Evolutionary conservation across 176 grass and related monocot species (phyloP).

Genomic region (Aegilops umbellulata): DNA sequence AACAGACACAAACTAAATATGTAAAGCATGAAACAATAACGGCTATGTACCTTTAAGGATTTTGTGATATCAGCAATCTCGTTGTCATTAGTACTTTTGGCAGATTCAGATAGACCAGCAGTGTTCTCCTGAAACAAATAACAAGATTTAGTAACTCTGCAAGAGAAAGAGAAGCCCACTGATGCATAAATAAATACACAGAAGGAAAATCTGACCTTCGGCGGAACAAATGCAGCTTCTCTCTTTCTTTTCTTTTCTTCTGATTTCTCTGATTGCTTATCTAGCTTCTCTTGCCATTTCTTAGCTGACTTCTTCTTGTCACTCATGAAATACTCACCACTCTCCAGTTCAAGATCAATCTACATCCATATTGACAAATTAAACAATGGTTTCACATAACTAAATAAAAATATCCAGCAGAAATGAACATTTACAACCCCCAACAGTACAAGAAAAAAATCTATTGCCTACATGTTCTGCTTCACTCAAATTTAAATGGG

Average conservation of each 20-base stretch:
- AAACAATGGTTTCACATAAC: slow-evolving; percentile 10
- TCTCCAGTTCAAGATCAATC: slow-evolving; percentile 80
- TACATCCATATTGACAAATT: slow-evolving; percentile 38
- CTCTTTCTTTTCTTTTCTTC: slow-evolving; percentile 94
- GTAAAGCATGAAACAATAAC: background rate
- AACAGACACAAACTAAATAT: background rate
- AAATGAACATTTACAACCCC: background rate
- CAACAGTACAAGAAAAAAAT: background rate
- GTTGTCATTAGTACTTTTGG: slow-evolving; percentile 38
- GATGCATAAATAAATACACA: background rate
- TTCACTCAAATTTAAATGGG: slow-evolving; percentile 12
- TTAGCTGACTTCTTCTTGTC: slow-evolving; percentile 86
- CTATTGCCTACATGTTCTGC: background rate
- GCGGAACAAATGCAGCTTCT: slow-evolving; percentile 82
- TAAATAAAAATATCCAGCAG: background rate
- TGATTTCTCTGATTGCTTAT: slow-evolving; percentile 82
- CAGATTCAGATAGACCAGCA: slow-evolving; percentile 30
- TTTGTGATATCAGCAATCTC: slow-evolving; percentile 57
- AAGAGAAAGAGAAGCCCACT: background rate
- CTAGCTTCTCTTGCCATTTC: slow-evolving; percentile 89
- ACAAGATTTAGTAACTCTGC: slow-evolving; percentile 9
- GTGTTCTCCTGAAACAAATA: slow-evolving; percentile 65
- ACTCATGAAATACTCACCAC: slow-evolving; percentile 94
- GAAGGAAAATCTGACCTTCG: slow-evolving; percentile 50
- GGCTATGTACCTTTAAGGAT: slow-evolving; percentile 72